phyloP scores from a whole-genome alignment of 2,329 filamentous ascomycete genomes.

The Talaromyces amestolkiae region DNA sequence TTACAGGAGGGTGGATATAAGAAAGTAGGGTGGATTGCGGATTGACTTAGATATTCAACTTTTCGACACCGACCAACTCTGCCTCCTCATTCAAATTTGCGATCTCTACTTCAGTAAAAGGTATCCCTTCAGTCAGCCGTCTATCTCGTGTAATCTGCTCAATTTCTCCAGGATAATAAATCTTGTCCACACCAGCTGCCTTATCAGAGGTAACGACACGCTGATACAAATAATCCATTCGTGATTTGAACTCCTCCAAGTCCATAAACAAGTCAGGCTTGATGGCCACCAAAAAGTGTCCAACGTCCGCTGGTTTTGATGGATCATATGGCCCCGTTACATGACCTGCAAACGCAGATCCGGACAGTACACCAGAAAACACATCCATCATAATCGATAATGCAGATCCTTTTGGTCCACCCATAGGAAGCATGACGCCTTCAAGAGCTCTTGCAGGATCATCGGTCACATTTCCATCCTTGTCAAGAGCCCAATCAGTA shows the following conservation, averaged over 20 bases:
- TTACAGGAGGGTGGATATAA: too few relatives aligned
- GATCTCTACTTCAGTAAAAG: conserved; percentile 50
- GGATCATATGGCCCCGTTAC: conserved; percentile 76
- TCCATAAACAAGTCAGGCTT: conserved; percentile 74
- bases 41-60: conserved; percentile 1
- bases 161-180: conserved; percentile 59
- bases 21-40: background rate
- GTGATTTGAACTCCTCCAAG: conserved; percentile 63
- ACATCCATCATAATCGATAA: conserved; percentile 86
- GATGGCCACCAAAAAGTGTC: conserved; percentile 69
- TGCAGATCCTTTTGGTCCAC: conserved; percentile 76
- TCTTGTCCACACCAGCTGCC: conserved; percentile 53
- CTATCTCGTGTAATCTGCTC: conserved; percentile 51
- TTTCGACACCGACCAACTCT: conserved; percentile 38
- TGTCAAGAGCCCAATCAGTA: conserved; percentile 69
- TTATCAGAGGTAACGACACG: conserved; percentile 54
- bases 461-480: conserved; percentile 65
- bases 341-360: conserved; percentile 73
- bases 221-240: conserved; percentile 59
- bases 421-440: conserved; percentile 83
- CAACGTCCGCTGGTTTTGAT: conserved; percentile 65
- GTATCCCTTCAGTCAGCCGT: conserved; percentile 47
- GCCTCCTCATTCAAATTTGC: conserved; percentile 52
- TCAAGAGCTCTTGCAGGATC: conserved; percentile 69
- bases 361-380: conserved; percentile 73